Evolutionary conservation across 257 asterid species (phyloP).

Genomic region (Nemophila menziesii): DNA sequence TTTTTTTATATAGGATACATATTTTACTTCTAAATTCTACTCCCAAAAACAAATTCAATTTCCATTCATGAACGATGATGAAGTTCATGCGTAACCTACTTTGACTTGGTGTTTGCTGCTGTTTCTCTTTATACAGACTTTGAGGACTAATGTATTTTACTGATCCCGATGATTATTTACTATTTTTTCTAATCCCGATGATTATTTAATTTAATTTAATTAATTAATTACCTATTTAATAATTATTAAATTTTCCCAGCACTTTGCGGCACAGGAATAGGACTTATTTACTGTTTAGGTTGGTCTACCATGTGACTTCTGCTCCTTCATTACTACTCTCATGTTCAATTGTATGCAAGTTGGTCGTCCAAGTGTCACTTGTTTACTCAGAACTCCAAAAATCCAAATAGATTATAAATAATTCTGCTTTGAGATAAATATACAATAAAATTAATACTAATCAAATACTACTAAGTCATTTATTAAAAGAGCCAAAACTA

Average conservation of each 20-base stretch:
- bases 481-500: no score
- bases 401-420: no score
- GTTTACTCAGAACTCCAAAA: background rate
- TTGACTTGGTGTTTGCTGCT: constrained; percentile 20
- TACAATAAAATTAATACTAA: no score
- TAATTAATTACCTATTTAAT: background rate
- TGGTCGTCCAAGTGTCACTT: constrained; percentile 6
- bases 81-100: constrained; percentile 9
- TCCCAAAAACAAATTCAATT: no score
- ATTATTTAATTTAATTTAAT: background rate
- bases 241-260: constrained; percentile 12
- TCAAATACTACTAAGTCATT: no score
- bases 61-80: constrained; percentile 5
- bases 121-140: constrained; percentile 12
- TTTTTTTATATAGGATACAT: no score
- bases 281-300: constrained; percentile 17
- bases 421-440: no score
- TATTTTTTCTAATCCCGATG: constrained; percentile 11
- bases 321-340: constrained; percentile 24
- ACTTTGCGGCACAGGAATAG: constrained; percentile 31
- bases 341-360: background rate
- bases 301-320: constrained; percentile 51
- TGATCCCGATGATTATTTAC: constrained; percentile 10
- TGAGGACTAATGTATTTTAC: constrained; percentile 5
- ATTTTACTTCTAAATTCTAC: no score